Base-by-base conservation (phyloP, 106 monocot genomes). In the Apostasia shenzhenica region DNA sequence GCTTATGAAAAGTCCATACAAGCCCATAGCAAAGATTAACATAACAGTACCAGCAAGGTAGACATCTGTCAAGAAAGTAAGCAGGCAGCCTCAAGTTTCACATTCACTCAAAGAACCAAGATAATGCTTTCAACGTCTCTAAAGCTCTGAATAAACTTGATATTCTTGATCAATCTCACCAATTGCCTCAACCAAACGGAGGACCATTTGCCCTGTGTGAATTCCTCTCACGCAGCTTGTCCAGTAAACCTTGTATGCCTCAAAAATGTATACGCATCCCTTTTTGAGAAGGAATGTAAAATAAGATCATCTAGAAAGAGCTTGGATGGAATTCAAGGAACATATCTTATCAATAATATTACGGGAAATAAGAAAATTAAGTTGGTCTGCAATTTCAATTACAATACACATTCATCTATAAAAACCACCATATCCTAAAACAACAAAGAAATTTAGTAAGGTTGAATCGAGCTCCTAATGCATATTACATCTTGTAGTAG, bases 201-300 rank as follows among this genome's bases (percentile, higher is more conserved):
- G 84, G 57, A 99, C 97, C 97, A 99, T 99, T 70, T 99, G 68
- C 10, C 97, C 97, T 9, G 97, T 83, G 65, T 99, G 97, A 61
- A 90, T 48, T 54, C 97, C 97, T 76, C 67, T 84, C 6, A 84
- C 8, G 74, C 90, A 94, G 72, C 84, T 58, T 62, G 81, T 81
- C 91, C 91, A 95, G 61, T 95, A 91, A 56, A 91, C 91, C 41
- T 76, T 92, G 80, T 92, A 99, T 51, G 97, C 97, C 62, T 99
- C 97, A 69, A 81, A 50, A 69, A 99, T 90, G 76, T 85, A 92
- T 49, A 93, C 80, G 65, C 97, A 99, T 39, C 97, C 97, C 97
- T 99, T 42, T 62, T 75, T 11, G 83, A 67, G 39, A 67, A 67
- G 7, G 50, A 6, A 2, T 49, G 5, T 3, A 57, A 57, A 3